phyloP scores from a whole-genome alignment of 202 grass and related monocot species.

The Eragrostis tef region DNA sequence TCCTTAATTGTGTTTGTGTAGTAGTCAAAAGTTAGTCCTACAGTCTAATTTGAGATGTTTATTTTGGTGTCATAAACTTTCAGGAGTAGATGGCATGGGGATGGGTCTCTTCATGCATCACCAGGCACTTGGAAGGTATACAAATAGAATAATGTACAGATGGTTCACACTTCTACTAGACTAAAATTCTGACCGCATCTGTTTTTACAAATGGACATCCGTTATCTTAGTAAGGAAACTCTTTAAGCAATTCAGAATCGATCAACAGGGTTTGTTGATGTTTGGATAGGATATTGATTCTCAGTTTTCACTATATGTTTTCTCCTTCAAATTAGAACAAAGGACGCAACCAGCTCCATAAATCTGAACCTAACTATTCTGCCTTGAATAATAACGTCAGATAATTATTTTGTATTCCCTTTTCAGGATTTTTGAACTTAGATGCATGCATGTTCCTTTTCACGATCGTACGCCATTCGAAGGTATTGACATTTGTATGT shows the following conservation, averaged over 20 bases:
- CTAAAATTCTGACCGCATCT: neutral
- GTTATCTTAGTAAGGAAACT: neutral
- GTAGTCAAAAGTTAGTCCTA: neutral
- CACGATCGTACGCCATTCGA: constrained; percentile 70
- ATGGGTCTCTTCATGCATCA: constrained; percentile 82
- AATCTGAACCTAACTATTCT: neutral
- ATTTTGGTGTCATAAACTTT: neutral
- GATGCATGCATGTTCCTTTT: constrained; percentile 74
- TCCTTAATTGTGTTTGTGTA: neutral
- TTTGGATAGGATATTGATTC: neutral
- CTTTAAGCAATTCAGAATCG: neutral
- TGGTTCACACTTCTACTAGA: neutral
- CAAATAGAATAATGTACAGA: neutral
- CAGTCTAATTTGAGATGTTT: neutral
- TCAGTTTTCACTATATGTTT: neutral
- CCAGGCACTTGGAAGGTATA: constrained; percentile 73
- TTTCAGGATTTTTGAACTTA: constrained; percentile 74
- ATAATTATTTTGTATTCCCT: neutral
- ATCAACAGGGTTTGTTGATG: neutral
- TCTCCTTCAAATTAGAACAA: neutral
- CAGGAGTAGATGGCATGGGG: constrained; percentile 67
- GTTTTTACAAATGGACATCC: neutral
- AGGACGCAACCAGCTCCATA: neutral
- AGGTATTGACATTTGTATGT: constrained; percentile 44
- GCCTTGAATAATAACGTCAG: neutral